Evolutionary conservation across 208 protist species (phyloP).

Genomic region (Leishmania amazonensis): DNA sequence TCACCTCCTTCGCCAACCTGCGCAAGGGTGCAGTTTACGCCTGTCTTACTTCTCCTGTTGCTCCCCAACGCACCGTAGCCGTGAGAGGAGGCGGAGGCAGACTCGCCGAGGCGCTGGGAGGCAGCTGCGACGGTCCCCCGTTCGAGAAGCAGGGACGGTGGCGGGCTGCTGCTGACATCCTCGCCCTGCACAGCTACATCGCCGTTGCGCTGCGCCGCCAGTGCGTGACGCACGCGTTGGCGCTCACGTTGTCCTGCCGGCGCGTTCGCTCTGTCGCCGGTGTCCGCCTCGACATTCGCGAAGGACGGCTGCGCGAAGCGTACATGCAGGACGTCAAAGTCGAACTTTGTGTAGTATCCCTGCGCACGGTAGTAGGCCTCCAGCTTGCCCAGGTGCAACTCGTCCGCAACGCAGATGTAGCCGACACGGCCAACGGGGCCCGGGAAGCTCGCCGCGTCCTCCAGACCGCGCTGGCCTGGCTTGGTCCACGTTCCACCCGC

Average conservation of each 20-base stretch:
- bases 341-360: slow-evolving; percentile 82
- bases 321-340: slow-evolving; percentile 78
- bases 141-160: slow-evolving; percentile 5
- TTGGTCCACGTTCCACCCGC: slow-evolving; percentile 30
- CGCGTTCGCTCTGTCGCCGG: background rate
- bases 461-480: slow-evolving; percentile 25
- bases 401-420: slow-evolving; percentile 78
- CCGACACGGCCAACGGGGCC: slow-evolving; percentile 56
- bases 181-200: background rate
- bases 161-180: background rate
- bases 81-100: background rate
- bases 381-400: slow-evolving; percentile 66
- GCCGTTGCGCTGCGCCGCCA: background rate
- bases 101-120: background rate
- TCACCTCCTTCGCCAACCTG: slow-evolving; percentile 19
- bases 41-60: background rate
- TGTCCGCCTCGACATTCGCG: slow-evolving; percentile 14
- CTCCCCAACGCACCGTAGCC: background rate
- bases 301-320: slow-evolving; percentile 49
- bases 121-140: background rate
- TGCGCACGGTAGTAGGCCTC: slow-evolving; percentile 60
- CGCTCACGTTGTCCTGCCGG: slow-evolving; percentile 6
- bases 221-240: slow-evolving; percentile 1
- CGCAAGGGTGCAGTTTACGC: too few relatives aligned
- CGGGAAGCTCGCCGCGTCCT: slow-evolving; percentile 18